phyloP scores from a whole-genome alignment of 331 rosid species.

The Quercus tomentella region DNA sequence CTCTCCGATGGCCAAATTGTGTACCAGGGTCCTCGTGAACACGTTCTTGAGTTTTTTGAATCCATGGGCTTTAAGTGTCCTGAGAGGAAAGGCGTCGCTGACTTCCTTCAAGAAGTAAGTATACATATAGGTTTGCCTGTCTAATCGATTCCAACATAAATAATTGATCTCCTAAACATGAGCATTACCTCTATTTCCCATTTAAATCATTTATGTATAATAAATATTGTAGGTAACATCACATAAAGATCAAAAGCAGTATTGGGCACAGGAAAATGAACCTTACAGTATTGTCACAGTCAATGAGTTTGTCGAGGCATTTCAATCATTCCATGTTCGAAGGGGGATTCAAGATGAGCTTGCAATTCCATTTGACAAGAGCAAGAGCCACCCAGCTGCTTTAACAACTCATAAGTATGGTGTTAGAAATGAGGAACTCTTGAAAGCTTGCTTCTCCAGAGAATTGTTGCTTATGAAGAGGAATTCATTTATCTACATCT shows the following conservation, averaged over 20 bases:
- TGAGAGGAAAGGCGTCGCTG: slow-evolving; percentile 50
- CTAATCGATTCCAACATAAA: neutral
- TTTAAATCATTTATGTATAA: neutral
- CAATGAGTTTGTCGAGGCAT: slow-evolving; percentile 54
- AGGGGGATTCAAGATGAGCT: slow-evolving; percentile 43
- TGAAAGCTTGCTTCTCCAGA: slow-evolving; percentile 44
- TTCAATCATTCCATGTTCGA: slow-evolving; percentile 50
- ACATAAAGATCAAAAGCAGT: slow-evolving; percentile 69
- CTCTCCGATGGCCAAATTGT: slow-evolving; percentile 55
- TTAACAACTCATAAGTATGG: slow-evolving; percentile 50
- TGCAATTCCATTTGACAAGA: slow-evolving; percentile 47
- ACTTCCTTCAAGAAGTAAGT: slow-evolving; percentile 59
- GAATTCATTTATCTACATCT: slow-evolving; percentile 44
- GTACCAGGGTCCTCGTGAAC: slow-evolving; percentile 56
- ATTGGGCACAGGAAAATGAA: slow-evolving; percentile 43
- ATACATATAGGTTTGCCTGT: neutral
- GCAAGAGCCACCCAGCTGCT: slow-evolving; percentile 64
- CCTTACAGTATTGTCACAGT: slow-evolving; percentile 49
- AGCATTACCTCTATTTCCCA: neutral
- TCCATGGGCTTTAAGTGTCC: slow-evolving; percentile 51
- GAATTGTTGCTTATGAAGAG: slow-evolving; percentile 46
- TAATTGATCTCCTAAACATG: neutral
- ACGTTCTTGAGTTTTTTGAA: slow-evolving; percentile 48
- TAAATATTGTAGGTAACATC: slow-evolving; percentile 47
- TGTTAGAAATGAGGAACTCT: slow-evolving; percentile 22